Percentiles rank a stretch among this genome's conserved stretches.
Conservation (phyloP, 2,329 filamentous ascomycete species). For the Sporothrix luriei region DNA sequence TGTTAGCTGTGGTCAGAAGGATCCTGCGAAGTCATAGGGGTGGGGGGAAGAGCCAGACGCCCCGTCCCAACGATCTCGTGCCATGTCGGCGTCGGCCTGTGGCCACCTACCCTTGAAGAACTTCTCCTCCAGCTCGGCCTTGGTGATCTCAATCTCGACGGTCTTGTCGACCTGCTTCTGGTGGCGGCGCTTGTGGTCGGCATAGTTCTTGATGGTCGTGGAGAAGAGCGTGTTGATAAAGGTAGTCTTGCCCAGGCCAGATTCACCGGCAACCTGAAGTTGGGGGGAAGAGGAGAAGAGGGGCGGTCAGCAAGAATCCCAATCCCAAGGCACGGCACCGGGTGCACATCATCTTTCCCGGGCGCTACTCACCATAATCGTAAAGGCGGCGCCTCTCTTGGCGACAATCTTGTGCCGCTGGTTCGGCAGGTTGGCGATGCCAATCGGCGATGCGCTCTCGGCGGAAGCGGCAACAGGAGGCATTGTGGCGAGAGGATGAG, state of each 20-base stretch:
- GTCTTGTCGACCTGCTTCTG: slow-evolving; percentile 99
- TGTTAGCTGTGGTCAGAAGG: slow-evolving; percentile 8
- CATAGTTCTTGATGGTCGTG: slow-evolving; percentile 99
- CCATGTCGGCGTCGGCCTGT: neutral
- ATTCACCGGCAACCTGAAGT: slow-evolving; percentile 92
- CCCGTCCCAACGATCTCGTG: neutral
- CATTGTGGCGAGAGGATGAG: slow-evolving; percentile 48
- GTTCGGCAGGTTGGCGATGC: slow-evolving; percentile 74
- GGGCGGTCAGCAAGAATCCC: slow-evolving; percentile 23
- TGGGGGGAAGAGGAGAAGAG: neutral
- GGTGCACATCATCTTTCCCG: no score
- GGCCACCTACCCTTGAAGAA: slow-evolving; percentile 90
- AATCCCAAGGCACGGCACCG: neutral
- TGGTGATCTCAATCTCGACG: slow-evolving; percentile 99
- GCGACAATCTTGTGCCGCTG: slow-evolving; percentile 75
- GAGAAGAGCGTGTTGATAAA: slow-evolving; percentile 99
- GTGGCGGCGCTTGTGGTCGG: slow-evolving; percentile 98
- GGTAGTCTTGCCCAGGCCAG: slow-evolving; percentile 96
- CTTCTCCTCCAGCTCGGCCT: slow-evolving; percentile 99
- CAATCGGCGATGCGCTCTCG: slow-evolving; percentile 68
- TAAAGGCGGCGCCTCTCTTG: slow-evolving; percentile 93
- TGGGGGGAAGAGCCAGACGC: neutral
- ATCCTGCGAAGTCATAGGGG: neutral
- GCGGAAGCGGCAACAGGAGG: slow-evolving; percentile 57
- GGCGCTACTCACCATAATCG: slow-evolving; percentile 81